phyloP scores from a whole-genome alignment of 768 basidiomycete genomes.

The Macrolepiota dolichaula region DNA sequence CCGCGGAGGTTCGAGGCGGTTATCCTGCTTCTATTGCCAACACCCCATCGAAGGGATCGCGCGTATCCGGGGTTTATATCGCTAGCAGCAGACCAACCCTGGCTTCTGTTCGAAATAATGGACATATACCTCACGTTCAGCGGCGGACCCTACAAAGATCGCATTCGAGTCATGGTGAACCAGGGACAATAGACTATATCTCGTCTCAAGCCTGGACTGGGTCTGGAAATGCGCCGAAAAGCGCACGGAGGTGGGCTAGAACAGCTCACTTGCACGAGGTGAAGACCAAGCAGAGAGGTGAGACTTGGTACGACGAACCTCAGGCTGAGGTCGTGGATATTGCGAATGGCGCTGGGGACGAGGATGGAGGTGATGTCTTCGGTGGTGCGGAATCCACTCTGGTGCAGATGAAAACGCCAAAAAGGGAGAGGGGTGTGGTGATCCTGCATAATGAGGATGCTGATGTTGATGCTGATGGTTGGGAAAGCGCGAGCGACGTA shows the following conservation, averaged over 20 bases:
- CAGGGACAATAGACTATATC: slow-evolving; percentile 10
- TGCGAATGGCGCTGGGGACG: neutral
- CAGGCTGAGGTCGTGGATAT: neutral
- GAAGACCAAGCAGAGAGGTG: neutral
- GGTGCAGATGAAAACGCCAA: neutral
- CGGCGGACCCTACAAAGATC: slow-evolving; percentile 3
- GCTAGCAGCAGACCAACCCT: neutral
- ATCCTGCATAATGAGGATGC: neutral
- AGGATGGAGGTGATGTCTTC: neutral
- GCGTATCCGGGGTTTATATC: slow-evolving; percentile 1
- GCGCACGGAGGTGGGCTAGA: slow-evolving; percentile 57
- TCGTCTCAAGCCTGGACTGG: slow-evolving; percentile 12
- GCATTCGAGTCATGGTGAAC: slow-evolving; percentile 8
- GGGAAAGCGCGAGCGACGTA: slow-evolving; percentile 12
- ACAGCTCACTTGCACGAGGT: slow-evolving; percentile 58
- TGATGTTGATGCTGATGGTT: slow-evolving; percentile 9
- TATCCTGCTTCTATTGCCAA: neutral
- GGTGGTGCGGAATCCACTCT: neutral
- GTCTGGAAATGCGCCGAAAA: slow-evolving; percentile 32
- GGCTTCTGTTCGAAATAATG: neutral
- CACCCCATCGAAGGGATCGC: slow-evolving; percentile 4
- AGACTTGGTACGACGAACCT: neutral
- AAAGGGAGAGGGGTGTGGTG: neutral
- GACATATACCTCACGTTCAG: neutral
- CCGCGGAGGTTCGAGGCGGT: neutral